phyloP scores from a whole-genome alignment of 225 moss, liverwort and hornwort species.

The Physcomitrium patens region DNA sequence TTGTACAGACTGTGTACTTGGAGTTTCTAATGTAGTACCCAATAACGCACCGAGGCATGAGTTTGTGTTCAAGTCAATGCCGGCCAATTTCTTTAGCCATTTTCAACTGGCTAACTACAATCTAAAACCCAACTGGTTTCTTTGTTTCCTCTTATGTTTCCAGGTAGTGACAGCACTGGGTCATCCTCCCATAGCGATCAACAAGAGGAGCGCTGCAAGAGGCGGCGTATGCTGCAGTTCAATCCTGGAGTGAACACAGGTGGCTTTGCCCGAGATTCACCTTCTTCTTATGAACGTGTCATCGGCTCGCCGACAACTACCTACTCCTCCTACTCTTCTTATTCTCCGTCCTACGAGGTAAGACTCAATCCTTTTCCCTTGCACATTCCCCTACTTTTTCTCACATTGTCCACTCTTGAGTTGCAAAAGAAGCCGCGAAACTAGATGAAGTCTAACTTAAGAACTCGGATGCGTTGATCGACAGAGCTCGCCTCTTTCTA shows the following conservation, averaged over 20 bases:
- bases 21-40: too few relatives aligned
- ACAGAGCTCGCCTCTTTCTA: constrained; percentile 55
- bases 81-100: constrained; percentile 6
- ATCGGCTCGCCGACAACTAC: constrained; percentile 47
- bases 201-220: constrained; percentile 57
- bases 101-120: neutral
- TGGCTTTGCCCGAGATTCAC: constrained; percentile 47
- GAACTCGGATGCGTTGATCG: constrained; percentile 20
- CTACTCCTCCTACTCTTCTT: constrained; percentile 49
- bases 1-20: too few relatives aligned
- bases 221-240: constrained; percentile 68
- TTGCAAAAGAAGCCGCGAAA: neutral
- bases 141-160: constrained; percentile 24
- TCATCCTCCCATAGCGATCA: constrained; percentile 53
- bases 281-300: constrained; percentile 49
- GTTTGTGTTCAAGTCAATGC: neutral
- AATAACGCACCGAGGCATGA: too few relatives aligned
- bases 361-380: constrained; percentile 6
- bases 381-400: neutral
- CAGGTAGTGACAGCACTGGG: constrained; percentile 58
- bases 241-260: constrained; percentile 43
- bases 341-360: constrained; percentile 54
- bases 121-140: neutral
- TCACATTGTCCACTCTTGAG: neutral
- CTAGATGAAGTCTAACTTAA: neutral